Conservation (phyloP, 176 grass and related monocot genomes). For the Oryza meridionalis region DNA sequence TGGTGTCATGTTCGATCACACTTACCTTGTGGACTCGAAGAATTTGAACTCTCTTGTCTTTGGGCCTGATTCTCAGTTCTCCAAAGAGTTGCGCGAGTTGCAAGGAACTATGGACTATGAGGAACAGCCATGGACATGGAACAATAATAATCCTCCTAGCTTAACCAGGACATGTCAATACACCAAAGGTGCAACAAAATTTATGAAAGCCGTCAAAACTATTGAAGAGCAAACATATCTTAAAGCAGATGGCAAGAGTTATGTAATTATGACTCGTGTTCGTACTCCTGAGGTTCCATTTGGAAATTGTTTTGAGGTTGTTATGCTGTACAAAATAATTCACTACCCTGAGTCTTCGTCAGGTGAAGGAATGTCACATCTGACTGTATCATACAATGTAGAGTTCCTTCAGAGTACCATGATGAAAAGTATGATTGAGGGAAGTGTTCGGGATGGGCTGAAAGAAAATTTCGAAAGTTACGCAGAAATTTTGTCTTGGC, state of each 20-base stretch:
- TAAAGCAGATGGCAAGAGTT: conserved; percentile 70
- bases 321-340: conserved; percentile 79
- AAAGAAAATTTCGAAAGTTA: conserved; percentile 84
- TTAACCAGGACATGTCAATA: conserved; percentile 69
- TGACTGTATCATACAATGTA: conserved; percentile 71
- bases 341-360: conserved; percentile 49
- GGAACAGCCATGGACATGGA: conserved; percentile 72
- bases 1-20: conserved; percentile 64
- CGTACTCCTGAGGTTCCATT: conserved; percentile 78
- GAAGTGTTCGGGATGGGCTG: conserved; percentile 64
- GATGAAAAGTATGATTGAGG: conserved; percentile 86
- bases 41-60: conserved; percentile 78
- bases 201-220: conserved; percentile 78
- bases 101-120: conserved; percentile 61
- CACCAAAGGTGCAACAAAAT: conserved; percentile 63
- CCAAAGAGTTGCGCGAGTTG: conserved; percentile 51
- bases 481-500: conserved; percentile 53
- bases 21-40: conserved; percentile 60
- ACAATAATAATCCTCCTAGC: conserved; percentile 46
- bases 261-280: conserved; percentile 57
- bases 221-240: conserved; percentile 81
- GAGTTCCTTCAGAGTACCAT: conserved; percentile 79
- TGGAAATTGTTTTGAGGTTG: conserved; percentile 85
- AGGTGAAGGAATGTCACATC: conserved; percentile 53
- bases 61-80: conserved; percentile 67